Evolutionary conservation across 345 rosid species (phyloP).

Genomic region (Populus pruinosa): DNA sequence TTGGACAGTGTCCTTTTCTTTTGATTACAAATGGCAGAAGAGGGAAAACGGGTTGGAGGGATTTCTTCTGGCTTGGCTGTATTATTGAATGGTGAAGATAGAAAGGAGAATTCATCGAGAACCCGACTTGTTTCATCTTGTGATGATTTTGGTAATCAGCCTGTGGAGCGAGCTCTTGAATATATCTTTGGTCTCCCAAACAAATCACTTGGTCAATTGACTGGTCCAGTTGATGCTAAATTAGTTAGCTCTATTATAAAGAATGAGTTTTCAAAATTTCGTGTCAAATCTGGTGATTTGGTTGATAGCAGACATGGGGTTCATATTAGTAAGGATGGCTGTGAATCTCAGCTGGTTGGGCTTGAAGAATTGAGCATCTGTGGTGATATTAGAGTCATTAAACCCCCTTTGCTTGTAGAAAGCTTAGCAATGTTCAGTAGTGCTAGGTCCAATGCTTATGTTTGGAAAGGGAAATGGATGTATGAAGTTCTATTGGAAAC

Average conservation of each 20-base stretch:
- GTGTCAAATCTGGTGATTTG: constrained; percentile 13
- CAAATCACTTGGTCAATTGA: constrained; percentile 53
- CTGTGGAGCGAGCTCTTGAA: constrained; percentile 79
- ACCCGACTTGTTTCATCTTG: constrained; percentile 62
- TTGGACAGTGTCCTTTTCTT: constrained; percentile 9
- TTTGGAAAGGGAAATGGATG: constrained; percentile 99
- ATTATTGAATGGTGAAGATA: constrained; percentile 59
- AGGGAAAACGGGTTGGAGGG: constrained; percentile 56
- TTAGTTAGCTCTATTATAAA: constrained; percentile 46
- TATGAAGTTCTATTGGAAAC: constrained; percentile 90
- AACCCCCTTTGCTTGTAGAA: constrained; percentile 75
- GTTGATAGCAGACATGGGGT: constrained; percentile 56
- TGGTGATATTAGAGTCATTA: constrained; percentile 67
- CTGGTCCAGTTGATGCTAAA: constrained; percentile 42
- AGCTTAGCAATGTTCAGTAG: constrained; percentile 89
- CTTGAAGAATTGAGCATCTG: constrained; percentile 73
- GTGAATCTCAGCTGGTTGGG: constrained; percentile 46
- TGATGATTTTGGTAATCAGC: constrained; percentile 69
- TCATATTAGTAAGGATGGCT: constrained; percentile 39
- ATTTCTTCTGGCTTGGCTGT: constrained; percentile 87
- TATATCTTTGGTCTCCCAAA: constrained; percentile 61
- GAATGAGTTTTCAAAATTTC: constrained; percentile 45
- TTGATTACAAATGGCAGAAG: constrained; percentile 72
- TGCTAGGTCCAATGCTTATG: constrained; percentile 74
- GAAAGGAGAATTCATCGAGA: constrained; percentile 47